A percentile compares a stretch with the other conserved stretches of the same genome.
Evolutionary conservation across 139 green algal species (phyloP).

Genomic region (Chlamydomonas sphaeroides): DNA sequence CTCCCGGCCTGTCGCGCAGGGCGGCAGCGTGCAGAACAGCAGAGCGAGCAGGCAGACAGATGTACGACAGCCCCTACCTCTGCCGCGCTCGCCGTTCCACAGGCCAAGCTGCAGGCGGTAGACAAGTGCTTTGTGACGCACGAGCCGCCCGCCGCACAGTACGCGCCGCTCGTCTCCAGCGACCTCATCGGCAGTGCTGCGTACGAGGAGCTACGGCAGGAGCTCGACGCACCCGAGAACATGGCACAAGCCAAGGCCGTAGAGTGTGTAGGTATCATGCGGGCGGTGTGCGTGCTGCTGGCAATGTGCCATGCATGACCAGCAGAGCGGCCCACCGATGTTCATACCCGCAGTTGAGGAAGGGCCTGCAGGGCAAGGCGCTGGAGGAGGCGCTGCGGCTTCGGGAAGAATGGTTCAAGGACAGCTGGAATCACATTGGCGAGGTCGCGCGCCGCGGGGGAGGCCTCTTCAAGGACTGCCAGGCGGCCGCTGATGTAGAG

Average conservation of each 20-base stretch:
- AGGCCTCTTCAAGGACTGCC: slow-evolving; percentile 12
- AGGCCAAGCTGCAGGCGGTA: slow-evolving; percentile 26
- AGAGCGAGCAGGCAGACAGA: no score
- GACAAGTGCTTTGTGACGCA: not conserved
- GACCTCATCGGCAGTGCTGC: no score
- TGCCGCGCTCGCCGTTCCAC: not conserved
- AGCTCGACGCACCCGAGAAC: no score
- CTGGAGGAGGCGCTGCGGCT: not conserved
- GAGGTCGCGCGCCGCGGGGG: not conserved
- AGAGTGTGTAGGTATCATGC: no score
- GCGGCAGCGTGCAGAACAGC: no score
- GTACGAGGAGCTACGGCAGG: no score
- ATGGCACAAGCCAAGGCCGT: no score
- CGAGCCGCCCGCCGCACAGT: not conserved
- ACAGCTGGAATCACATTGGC: not conserved
- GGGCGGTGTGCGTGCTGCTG: no score
- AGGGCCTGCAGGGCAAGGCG: not conserved
- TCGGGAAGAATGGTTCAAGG: not conserved
- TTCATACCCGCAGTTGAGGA: not conserved
- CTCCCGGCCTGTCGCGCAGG: no score
- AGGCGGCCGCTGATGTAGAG: not conserved
- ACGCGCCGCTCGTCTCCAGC: not conserved
- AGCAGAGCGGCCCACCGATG: no score
- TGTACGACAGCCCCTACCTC: no score
- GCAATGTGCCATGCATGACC: no score